A percentile compares a stretch with the other conserved stretches of the same genome.
Evolutionary conservation across 805 yeast genomes (phyloP).

Genomic region (Candida arabinofermentans): DNA sequence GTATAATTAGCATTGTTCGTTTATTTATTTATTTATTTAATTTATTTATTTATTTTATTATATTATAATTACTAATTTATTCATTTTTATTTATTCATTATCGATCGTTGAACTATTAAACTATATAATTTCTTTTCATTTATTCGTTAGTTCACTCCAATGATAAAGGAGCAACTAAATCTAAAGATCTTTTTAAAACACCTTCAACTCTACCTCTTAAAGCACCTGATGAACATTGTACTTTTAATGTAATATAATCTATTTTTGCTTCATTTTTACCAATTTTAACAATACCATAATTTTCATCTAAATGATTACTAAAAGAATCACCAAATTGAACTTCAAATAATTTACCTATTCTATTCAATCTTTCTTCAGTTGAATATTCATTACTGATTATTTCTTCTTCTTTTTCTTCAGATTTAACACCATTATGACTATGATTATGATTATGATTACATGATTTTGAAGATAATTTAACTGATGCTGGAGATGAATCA

Average conservation of each 20-base stretch:
- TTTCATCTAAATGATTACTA: slow-evolving; percentile 34
- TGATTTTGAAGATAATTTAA: slow-evolving; percentile 68
- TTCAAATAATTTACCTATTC: slow-evolving; percentile 58
- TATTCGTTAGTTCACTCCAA: slow-evolving; percentile 23
- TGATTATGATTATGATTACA: slow-evolving; percentile 34
- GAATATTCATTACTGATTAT: slow-evolving; percentile 31
- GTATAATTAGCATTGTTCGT: not conserved
- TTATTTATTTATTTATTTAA: not conserved
- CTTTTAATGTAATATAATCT: slow-evolving; percentile 59
- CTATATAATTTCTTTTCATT: no score
- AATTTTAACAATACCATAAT: slow-evolving; percentile 58
- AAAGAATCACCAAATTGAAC: slow-evolving; percentile 90
- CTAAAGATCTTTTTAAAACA: slow-evolving; percentile 71
- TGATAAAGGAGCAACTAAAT: slow-evolving; percentile 79
- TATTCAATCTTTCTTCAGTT: slow-evolving; percentile 38
- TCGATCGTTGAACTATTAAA: not conserved
- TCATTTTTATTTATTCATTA: slow-evolving; percentile 1
- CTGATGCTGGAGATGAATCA: slow-evolving; percentile 93
- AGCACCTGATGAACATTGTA: slow-evolving; percentile 68
- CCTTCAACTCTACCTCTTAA: slow-evolving; percentile 79
- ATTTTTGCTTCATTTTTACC: slow-evolving; percentile 75
- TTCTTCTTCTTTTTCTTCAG: slow-evolving; percentile 11
- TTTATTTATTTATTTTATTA: not conserved
- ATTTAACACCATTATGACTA: slow-evolving; percentile 9
- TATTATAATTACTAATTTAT: not conserved